Evolutionary conservation across 805 yeast species (phyloP).

Genomic region (Suhomyces sp.): DNA sequence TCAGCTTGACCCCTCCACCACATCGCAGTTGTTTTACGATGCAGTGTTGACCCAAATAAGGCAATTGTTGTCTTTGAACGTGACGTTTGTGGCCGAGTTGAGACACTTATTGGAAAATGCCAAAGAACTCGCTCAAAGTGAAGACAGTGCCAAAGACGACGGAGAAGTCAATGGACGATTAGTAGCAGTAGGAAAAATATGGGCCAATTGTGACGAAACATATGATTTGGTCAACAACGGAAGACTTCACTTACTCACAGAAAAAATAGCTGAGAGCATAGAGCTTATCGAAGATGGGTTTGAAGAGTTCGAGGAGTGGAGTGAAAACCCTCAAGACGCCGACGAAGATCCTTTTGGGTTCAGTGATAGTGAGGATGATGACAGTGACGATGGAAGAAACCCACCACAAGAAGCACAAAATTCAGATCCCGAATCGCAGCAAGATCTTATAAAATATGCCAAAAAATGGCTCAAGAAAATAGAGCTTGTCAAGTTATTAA

Average conservation of each 20-base stretch:
- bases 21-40: conserved; percentile 39
- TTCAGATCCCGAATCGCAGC: conserved; percentile 8
- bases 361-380: conserved; percentile 18
- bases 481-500: conserved; percentile 54
- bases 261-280: conserved; percentile 43
- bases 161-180: conserved; percentile 40
- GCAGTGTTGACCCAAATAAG: conserved; percentile 26
- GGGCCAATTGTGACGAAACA: conserved; percentile 63
- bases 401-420: conserved; percentile 19
- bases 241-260: conserved; percentile 49
- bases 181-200: conserved; percentile 61
- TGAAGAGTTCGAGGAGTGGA: conserved; percentile 69
- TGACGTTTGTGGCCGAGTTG: conserved; percentile 26
- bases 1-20: conserved; percentile 23
- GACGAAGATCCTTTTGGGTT: conserved; percentile 55
- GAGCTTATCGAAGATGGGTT: conserved; percentile 56
- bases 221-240: conserved; percentile 45
- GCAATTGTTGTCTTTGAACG: conserved; percentile 16
- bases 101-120: conserved; percentile 16
- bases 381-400: conserved; percentile 10
- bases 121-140: conserved; percentile 7
- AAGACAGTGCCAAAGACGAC: conserved; percentile 18
- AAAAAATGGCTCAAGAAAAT: conserved; percentile 50
- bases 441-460: conserved; percentile 39
- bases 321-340: conserved; percentile 52